Evolutionary conservation across 495 filamentous ascomycete genomes (phyloP).

Genomic region (Achaetomiella virescens): DNA sequence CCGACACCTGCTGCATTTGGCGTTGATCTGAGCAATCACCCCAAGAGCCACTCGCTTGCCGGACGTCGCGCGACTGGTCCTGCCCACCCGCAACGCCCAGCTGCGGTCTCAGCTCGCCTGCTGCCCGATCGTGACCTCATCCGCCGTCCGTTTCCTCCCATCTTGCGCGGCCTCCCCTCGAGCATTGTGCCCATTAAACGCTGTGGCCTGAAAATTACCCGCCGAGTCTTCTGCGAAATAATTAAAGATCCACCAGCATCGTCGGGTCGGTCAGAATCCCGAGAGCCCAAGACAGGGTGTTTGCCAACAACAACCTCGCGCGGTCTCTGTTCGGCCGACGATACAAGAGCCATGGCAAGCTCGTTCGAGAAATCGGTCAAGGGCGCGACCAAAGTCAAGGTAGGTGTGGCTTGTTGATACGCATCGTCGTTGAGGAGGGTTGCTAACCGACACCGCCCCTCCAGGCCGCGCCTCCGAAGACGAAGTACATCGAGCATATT

Average conservation of each 20-base stretch:
- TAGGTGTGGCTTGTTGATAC: slow-evolving; percentile 21
- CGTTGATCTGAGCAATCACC: neutral
- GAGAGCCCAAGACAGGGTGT: neutral
- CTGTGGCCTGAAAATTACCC: too few relatives aligned
- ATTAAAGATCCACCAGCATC: neutral
- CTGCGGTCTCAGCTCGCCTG: neutral
- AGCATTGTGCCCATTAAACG: neutral
- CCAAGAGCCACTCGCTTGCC: neutral
- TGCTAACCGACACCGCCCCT: slow-evolving; percentile 11
- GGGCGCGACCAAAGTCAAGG: slow-evolving; percentile 92
- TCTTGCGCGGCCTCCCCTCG: neutral
- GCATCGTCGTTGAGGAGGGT: neutral
- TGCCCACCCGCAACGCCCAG: neutral
- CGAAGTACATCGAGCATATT: slow-evolving; percentile 99
- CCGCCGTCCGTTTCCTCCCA: neutral
- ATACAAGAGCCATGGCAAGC: slow-evolving; percentile 54
- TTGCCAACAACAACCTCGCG: neutral
- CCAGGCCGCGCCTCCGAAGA: slow-evolving; percentile 91
- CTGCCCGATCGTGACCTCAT: slow-evolving; percentile 15
- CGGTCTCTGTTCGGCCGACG: slow-evolving; percentile 5
- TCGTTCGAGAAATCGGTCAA: slow-evolving; percentile 92
- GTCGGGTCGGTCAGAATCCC: neutral
- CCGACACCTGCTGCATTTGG: neutral
- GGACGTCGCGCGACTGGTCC: slow-evolving; percentile 9
- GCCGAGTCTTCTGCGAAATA: neutral